These are phyloP conservation scores for Strigomonas culicis DNA, from an alignment of 208 protist species.

Conservation along the genomic window DNA sequence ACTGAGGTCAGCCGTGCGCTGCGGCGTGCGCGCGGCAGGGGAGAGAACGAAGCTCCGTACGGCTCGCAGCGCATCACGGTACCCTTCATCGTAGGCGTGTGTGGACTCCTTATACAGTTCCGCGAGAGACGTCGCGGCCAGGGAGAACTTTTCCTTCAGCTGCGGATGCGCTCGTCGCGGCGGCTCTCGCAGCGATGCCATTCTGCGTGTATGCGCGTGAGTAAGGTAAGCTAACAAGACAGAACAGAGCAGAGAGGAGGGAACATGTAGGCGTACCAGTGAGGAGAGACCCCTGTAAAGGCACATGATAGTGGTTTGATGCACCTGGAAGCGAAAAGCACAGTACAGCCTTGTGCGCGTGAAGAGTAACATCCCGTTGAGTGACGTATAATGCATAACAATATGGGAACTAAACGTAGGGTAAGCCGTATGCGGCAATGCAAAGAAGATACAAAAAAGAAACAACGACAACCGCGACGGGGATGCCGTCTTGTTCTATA, in stretches of 20 bases:
- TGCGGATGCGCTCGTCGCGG: slow-evolving; percentile 11
- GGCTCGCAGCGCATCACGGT: slow-evolving; percentile 46
- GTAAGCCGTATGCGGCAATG: not conserved
- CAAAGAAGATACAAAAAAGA: slow-evolving; percentile 7
- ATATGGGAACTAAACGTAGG: no score
- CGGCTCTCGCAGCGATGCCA: not conserved
- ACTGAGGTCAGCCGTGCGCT: not conserved
- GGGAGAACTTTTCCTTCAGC: slow-evolving; percentile 33
- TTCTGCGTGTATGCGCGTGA: not conserved
- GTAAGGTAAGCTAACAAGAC: not conserved
- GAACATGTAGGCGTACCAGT: not conserved
- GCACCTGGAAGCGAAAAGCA: no score
- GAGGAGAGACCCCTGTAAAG: not conserved
- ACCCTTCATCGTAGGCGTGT: slow-evolving; percentile 46
- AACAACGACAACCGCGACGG: not conserved
- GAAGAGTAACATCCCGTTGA: no score
- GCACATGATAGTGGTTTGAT: not conserved
- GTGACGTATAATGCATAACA: not conserved
- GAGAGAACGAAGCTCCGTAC: slow-evolving; percentile 39
- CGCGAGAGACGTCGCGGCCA: slow-evolving; percentile 37
- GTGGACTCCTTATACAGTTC: slow-evolving; percentile 52
- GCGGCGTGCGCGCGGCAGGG: not conserved
- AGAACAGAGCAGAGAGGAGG: not conserved
- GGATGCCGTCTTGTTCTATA: not conserved
- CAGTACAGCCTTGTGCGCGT: no score